These are phyloP conservation scores for Phaeotremella fagi DNA, from an alignment of 768 basidiomycete genomes.

Conservation along the genomic window DNA sequence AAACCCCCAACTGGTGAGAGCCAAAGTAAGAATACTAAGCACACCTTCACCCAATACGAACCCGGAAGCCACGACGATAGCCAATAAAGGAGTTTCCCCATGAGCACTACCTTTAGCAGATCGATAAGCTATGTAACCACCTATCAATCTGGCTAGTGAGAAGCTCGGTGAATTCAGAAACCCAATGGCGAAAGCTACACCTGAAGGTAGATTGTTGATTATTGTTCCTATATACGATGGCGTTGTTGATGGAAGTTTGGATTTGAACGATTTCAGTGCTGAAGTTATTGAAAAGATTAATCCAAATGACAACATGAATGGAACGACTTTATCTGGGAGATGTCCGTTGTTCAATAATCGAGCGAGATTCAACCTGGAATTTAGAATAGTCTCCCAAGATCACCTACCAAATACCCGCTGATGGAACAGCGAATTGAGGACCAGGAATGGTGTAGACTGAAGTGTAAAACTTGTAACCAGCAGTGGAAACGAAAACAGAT, in stretches of 20 bases:
- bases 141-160: conserved; percentile 82
- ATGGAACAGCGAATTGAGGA: conserved; percentile 91
- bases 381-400: conserved; percentile 51
- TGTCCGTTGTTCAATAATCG: conserved; percentile 59
- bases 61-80: conserved; percentile 86
- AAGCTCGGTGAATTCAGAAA: conserved; percentile 95
- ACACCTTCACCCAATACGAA: conserved; percentile 96
- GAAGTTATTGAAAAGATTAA: conserved; percentile 65
- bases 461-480: conserved; percentile 80
- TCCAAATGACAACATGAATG: conserved; percentile 77
- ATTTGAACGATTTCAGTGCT: conserved; percentile 58
- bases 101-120: conserved; percentile 18
- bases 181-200: conserved; percentile 90
- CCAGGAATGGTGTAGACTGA: conserved; percentile 84
- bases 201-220: conserved; percentile 74
- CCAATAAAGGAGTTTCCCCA: conserved; percentile 40
- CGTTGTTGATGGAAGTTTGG: conserved; percentile 1
- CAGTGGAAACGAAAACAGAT: conserved; percentile 81
- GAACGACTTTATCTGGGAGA: conserved; percentile 67
- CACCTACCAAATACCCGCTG: conserved; percentile 79
- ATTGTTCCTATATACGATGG: neutral
- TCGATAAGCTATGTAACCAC: conserved; percentile 71
- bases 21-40: conserved; percentile 70
- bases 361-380: conserved; percentile 50
- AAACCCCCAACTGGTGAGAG: conserved; percentile 68